These are phyloP conservation scores for Sparassis latifolia DNA, from an alignment of 1,284 basidiomycete genomes.

Conservation along the genomic window DNA sequence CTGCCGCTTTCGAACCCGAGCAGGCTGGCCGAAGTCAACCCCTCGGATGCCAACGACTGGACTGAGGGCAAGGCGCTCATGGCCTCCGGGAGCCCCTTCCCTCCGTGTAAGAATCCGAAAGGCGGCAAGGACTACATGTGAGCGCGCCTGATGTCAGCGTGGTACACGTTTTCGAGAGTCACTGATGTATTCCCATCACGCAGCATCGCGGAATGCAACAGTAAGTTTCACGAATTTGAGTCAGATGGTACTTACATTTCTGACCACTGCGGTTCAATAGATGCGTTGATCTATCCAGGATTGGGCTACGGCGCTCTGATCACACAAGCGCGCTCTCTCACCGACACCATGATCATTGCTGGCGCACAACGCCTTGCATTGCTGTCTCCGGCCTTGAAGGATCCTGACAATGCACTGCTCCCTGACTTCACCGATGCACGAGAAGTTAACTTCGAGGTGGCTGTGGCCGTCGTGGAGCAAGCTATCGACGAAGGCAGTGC, in stretches of 20 bases:
- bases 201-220: constrained; percentile 71
- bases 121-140: constrained; percentile 60
- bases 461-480: constrained; percentile 71
- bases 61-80: constrained; percentile 69
- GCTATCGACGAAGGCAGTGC: constrained; percentile 70
- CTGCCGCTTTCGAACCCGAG: constrained; percentile 82
- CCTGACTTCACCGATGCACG: constrained; percentile 69
- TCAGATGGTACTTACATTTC: neutral
- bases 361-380: constrained; percentile 66
- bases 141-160: constrained; percentile 17
- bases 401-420: constrained; percentile 61
- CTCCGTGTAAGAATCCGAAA: constrained; percentile 62
- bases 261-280: constrained; percentile 20
- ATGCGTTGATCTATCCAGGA: constrained; percentile 77
- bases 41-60: constrained; percentile 71
- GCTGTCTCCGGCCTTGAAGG: constrained; percentile 67
- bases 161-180: neutral
- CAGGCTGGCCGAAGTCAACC: constrained; percentile 68
- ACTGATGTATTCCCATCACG: neutral
- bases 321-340: constrained; percentile 54
- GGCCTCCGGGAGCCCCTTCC: constrained; percentile 81
- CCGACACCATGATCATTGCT: constrained; percentile 76
- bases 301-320: constrained; percentile 72
- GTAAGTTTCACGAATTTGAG: constrained; percentile 25
- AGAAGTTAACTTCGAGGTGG: constrained; percentile 71